Percentiles rank a stretch among this genome's conserved stretches.
These are phyloP conservation scores for Flaveria ramosissima DNA, from an alignment of 129 eudicot species.

Conservation along the genomic window DNA sequence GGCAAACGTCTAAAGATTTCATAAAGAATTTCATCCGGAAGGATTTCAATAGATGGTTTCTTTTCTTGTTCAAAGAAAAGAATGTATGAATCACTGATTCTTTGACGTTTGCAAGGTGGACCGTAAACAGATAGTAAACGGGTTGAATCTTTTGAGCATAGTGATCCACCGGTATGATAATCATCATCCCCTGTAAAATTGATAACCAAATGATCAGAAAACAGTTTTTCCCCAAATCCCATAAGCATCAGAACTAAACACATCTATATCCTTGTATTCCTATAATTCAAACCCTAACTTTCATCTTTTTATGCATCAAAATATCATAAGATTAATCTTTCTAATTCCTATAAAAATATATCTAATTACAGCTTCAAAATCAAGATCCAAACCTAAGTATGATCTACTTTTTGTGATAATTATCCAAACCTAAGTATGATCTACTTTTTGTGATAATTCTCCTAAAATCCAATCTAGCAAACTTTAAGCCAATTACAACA, in stretches of 20 bases:
- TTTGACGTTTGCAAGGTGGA: conserved; percentile 69
- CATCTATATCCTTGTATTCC: background rate
- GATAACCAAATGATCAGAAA: conserved; percentile 29
- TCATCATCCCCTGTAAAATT: conserved; percentile 74
- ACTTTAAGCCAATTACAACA: conserved; percentile 9
- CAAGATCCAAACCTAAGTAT: background rate
- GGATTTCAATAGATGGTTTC: conserved; percentile 64
- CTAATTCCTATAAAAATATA: background rate
- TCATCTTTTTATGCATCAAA: conserved; percentile 2
- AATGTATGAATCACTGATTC: conserved; percentile 57
- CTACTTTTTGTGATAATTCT: background rate
- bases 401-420: background rate
- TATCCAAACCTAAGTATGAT: background rate
- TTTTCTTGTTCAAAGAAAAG: conserved; percentile 48
- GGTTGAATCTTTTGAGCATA: conserved; percentile 62
- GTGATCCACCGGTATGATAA: conserved; percentile 47
- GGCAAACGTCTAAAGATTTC: conserved; percentile 84
- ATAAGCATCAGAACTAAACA: background rate
- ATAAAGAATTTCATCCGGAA: conserved; percentile 90
- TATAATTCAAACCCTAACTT: background rate
- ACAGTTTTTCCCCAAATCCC: background rate
- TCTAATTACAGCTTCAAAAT: background rate
- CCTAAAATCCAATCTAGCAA: background rate
- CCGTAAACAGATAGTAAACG: conserved; percentile 51
- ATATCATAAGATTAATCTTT: conserved; percentile 12